Percentiles rank a stretch among this genome's conserved stretches.
Evolutionary conservation across 352 stramenopile species (phyloP).

Genomic region (Globisporangium recalcitrans): DNA sequence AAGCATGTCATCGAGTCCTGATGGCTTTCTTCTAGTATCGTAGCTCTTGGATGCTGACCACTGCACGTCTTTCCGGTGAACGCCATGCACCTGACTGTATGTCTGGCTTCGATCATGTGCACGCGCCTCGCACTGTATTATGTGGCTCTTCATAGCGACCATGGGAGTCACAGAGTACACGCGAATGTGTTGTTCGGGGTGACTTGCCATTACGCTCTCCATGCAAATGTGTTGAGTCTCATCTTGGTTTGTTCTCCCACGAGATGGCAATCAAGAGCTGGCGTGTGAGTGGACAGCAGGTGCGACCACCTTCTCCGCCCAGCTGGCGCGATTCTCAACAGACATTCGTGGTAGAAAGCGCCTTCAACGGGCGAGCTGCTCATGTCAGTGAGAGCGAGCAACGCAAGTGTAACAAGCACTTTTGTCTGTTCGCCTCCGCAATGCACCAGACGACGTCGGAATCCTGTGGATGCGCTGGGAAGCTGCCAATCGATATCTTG

Average conservation of each 20-base stretch:
- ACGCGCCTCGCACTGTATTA: too few relatives aligned
- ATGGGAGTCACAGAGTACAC: too few relatives aligned
- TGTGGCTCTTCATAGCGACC: too few relatives aligned
- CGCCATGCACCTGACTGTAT: not conserved
- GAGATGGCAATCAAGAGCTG: not conserved
- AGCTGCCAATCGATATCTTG: not conserved
- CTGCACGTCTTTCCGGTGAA: not conserved
- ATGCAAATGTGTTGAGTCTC: not conserved
- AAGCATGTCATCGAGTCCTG: not conserved
- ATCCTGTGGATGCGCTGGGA: not conserved
- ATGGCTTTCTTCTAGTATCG: not conserved
- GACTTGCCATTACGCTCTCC: too few relatives aligned
- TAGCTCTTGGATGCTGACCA: not conserved
- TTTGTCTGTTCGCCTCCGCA: not conserved
- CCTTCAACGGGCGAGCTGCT: not conserved
- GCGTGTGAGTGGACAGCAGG: not conserved
- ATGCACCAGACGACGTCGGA: too few relatives aligned
- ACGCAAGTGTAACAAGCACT: not conserved
- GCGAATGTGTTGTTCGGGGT: too few relatives aligned
- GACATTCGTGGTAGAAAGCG: not conserved
- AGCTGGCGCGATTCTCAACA: not conserved
- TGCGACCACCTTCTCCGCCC: too few relatives aligned
- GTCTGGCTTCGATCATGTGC: not conserved
- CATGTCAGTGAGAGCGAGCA: not conserved
- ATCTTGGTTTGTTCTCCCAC: not conserved